These are phyloP conservation scores for Coemansia biformis DNA, from an alignment of 192 early-diverging fungal species.

Conservation along the genomic window DNA sequence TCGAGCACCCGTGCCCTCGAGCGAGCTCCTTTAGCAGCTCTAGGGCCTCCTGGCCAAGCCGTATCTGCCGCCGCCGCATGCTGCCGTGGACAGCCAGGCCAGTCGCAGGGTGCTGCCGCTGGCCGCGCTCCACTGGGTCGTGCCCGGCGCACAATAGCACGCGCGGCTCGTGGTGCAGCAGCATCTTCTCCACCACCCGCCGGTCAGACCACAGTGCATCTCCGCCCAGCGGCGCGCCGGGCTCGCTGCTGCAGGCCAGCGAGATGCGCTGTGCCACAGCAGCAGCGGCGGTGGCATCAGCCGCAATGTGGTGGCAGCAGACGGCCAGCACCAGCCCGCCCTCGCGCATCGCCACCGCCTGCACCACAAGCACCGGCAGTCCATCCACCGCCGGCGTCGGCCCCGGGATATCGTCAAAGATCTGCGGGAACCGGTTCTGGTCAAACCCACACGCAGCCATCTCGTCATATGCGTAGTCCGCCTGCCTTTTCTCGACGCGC, in stretches of 20 bases:
- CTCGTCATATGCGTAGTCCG: slow-evolving; percentile 1
- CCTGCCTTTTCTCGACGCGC: not conserved
- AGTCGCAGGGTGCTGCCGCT: too few species aligned
- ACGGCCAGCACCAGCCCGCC: slow-evolving; percentile 9
- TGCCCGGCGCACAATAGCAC: too few species aligned
- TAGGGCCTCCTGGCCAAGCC: not conserved
- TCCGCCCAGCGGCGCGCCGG: too few species aligned
- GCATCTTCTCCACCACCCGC: not conserved
- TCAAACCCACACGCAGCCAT: slow-evolving; percentile 8
- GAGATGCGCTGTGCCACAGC: slow-evolving; percentile 7
- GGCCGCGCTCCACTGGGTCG: not conserved
- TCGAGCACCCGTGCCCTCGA: not conserved
- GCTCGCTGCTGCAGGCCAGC: not conserved
- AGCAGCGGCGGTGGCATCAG: slow-evolving; percentile 7
- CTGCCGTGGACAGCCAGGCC: not conserved
- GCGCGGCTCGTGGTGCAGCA: not conserved
- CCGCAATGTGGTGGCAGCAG: slow-evolving; percentile 13
- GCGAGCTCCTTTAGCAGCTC: not conserved
- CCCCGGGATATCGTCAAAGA: slow-evolving; percentile 7
- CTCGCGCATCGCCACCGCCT: slow-evolving; percentile 3
- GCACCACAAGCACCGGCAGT: slow-evolving; percentile 8
- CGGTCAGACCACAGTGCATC: slow-evolving; percentile 3
- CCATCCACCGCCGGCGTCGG: slow-evolving; percentile 6
- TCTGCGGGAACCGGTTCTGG: slow-evolving; percentile 10
- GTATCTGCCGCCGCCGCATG: slow-evolving; percentile 4